Evolutionary conservation across 371 early-diverging fungal species (phyloP), one percentile per base, ranked within the genome.

Genomic region (Cokeromyces recurvatus): DNA sequence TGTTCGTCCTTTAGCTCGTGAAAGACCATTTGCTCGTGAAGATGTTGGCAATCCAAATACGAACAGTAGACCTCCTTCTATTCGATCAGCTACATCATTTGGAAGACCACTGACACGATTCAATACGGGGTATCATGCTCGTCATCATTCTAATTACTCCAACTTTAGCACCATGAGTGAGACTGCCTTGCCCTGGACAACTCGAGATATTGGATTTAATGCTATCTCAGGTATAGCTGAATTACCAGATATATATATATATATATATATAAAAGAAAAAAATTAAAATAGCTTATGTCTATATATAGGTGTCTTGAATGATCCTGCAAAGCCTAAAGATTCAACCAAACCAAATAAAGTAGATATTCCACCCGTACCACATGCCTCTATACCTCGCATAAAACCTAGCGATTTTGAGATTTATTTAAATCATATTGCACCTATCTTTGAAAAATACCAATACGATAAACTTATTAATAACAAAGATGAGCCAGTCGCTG

Each of bases 311-410:
- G 81, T 81, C 0, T 47, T 81, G 31, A 81, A 81, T 51, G 79
- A 81, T 49, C 81, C 81, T 19, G 76, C 68, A 24, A 78, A 74
- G 46, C 51, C 65, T 1, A 66, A 69, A 23, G 62, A 68, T 2
- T 27, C 65, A 7, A 37, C 58, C 19, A 75, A 71, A 48, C 77
- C 81, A 7, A 73, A 66, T 29, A 77, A 78, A 47, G 58, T 59
- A 14, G 90, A 88, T 40, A 77, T 86, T 38, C 84, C 90, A 24
- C 71, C 84, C 4, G 86, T 88, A 3, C 58, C 81, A 4, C 81
- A 78, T 32, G 81, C 82, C 9, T 64, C 80, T 25, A 82, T 87
- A 44, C 77, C 82, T 16, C 73, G 71, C 48, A 75, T 86, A 14
- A 78, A 74, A 38, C 53, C 65, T 24, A 64, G 65, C 22, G 86